Conservation (phyloP, 2,329 filamentous ascomycete species). For the Phaeoacremonium minimum region DNA sequence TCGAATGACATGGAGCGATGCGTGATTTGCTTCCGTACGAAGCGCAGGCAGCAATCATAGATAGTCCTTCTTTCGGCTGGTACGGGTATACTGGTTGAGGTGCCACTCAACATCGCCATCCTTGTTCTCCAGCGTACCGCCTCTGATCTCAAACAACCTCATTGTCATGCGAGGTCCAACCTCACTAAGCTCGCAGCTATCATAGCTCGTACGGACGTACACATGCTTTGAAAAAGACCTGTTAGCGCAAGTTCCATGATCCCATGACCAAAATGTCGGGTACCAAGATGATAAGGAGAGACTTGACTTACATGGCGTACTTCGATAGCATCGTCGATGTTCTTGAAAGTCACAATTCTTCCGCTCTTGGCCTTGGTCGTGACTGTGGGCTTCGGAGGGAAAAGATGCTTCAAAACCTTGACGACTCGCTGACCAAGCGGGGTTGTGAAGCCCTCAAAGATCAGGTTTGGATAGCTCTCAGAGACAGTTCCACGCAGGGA, state of each 20-base stretch:
- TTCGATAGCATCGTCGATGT: constrained; percentile 90
- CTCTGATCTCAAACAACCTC: constrained; percentile 88
- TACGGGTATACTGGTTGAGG: constrained; percentile 90
- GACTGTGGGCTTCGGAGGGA: constrained; percentile 78
- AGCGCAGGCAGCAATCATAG: constrained; percentile 43
- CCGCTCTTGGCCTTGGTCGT: constrained; percentile 73
- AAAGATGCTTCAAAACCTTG: constrained; percentile 89
- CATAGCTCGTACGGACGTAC: constrained; percentile 88
- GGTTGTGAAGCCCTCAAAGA: constrained; percentile 91
- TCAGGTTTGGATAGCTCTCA: constrained; percentile 88
- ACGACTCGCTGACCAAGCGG: constrained; percentile 76
- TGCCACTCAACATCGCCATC: constrained; percentile 97
- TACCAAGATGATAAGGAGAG: constrained; percentile 78
- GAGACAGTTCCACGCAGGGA: constrained; percentile 66
- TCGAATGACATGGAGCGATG: too few relatives aligned
- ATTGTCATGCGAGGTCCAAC: constrained; percentile 97
- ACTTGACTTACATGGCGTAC: too few relatives aligned
- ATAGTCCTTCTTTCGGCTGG: constrained; percentile 92
- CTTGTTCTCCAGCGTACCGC: constrained; percentile 88
- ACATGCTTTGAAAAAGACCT: constrained; percentile 59
- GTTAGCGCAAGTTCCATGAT: constrained; percentile 9
- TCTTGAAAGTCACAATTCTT: constrained; percentile 91
- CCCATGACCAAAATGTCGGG: constrained; percentile 27
- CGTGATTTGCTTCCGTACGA: too few relatives aligned
- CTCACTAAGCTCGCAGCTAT: constrained; percentile 83